These are phyloP conservation scores for Thelonectria rubi DNA, from an alignment of 2,329 filamentous ascomycete genomes.

Conservation along the genomic window DNA sequence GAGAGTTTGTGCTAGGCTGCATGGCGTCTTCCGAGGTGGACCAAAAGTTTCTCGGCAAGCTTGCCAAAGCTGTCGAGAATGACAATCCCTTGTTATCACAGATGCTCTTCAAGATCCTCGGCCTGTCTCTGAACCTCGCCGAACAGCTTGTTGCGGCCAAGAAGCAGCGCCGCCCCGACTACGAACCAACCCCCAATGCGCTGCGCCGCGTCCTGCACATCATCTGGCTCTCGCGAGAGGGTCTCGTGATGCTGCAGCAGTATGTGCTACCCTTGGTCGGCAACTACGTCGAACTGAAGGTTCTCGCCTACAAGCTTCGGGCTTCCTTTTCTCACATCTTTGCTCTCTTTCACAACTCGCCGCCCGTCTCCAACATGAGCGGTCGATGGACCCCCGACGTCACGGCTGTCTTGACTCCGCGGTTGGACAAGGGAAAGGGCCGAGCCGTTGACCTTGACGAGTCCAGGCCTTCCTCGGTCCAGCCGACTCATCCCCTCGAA, in stretches of 20 bases:
- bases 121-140: conserved; percentile 87
- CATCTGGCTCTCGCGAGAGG: conserved; percentile 93
- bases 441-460: conserved; percentile 56
- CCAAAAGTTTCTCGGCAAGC: conserved; percentile 92
- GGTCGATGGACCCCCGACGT: conserved; percentile 58
- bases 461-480: conserved; percentile 55
- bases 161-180: conserved; percentile 83
- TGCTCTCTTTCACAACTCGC: conserved; percentile 93
- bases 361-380: conserved; percentile 72
- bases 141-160: conserved; percentile 84
- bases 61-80: conserved; percentile 80
- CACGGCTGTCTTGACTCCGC: conserved; percentile 48
- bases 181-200: conserved; percentile 79
- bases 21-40: conserved; percentile 99
- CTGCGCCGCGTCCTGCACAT: conserved; percentile 88
- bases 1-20: conserved; percentile 34
- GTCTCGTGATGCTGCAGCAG: conserved; percentile 84
- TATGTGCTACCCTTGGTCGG: conserved; percentile 87
- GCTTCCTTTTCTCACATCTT: conserved; percentile 98
- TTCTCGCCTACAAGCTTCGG: conserved; percentile 88
- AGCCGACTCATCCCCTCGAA: conserved; percentile 61
- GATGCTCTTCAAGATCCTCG: conserved; percentile 90
- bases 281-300: conserved; percentile 83
- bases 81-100: conserved; percentile 82
- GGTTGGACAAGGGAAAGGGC: conserved; percentile 58